Base-by-base conservation (phyloP, 305 asterid genomes). In the Lippia alba region DNA sequence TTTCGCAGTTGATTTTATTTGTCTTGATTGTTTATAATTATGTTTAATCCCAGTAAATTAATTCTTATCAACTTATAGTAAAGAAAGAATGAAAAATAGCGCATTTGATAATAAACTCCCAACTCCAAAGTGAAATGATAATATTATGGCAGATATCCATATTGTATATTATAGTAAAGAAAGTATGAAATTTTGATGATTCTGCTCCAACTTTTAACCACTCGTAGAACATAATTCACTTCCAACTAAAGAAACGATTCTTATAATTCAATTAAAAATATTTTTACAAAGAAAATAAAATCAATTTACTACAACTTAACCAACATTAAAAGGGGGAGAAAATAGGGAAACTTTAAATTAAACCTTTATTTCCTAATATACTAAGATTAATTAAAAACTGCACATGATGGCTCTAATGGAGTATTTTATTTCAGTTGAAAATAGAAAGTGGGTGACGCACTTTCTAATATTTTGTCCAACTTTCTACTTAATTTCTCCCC, bases 361-460 rank as follows among this genome's bases (percentile, higher is more conserved):
- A 19, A 12, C 46, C 30, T 14, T 41, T 41, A 45, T 8, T 11
- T 11, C n/a, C 12, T 45, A 45, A 11, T 45, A 2, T 8, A 45
- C 51, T 12, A 0, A 10, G 11, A 45, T 9, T 71, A 53, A 75
- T 7, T 65, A 4, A 66, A 64, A 73, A 70, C 67, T 53, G 73
- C 58, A 49, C 51, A 44, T 63, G 76, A 69, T 64, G 71, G 67
- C 24, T 24, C 2, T 44, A 67, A 68, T 60, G 70, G 18, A 34
- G 12, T 54, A 24, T 24, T 24, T 24, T 19, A 55, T 62, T 61
- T 40, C 44, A 56, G 70, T 24, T 24, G 73, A 70, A 74, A 62
- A 66, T 3, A 67, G 74, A 80, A 77, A 77, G 82, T 80, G 44
- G 69, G 75, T 70, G 81, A 75, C 82, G 75, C 78, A 74, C 82